A percentile compares a stretch with the other conserved stretches of the same genome.
These are phyloP conservation scores for Suhomyces kunorum DNA, from an alignment of 1,139 yeast genomes.

Conservation along the genomic window DNA sequence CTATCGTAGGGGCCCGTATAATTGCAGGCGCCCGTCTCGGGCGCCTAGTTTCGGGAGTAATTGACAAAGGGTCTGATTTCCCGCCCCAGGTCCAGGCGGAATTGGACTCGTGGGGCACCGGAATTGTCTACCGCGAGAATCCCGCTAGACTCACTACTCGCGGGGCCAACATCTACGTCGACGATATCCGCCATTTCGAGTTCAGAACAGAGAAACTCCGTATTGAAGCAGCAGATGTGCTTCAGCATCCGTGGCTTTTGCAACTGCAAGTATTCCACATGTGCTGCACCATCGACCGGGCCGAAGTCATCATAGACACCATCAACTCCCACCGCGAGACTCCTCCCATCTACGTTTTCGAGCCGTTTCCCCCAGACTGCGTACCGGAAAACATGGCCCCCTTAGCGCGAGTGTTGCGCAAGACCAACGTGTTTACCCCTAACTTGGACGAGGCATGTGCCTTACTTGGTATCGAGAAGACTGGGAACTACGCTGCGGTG, in stretches of 20 bases:
- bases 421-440: conserved; percentile 71
- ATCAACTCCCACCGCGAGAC: conserved; percentile 21
- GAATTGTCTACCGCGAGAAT: conserved; percentile 56
- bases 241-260: conserved; percentile 35
- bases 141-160: conserved; percentile 64
- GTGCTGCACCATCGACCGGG: conserved; percentile 71
- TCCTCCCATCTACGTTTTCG: conserved; percentile 63
- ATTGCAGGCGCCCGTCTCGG: conserved; percentile 41
- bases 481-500: conserved; percentile 31
- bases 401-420: conserved; percentile 43
- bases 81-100: conserved; percentile 51
- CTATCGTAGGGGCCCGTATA: conserved; percentile 73
- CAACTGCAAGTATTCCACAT: conserved; percentile 61
- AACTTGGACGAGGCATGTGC: conserved; percentile 80
- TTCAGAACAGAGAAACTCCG: conserved; percentile 61
- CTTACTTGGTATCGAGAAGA: conserved; percentile 40
- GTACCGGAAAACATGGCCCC: conserved; percentile 45
- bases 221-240: conserved; percentile 61
- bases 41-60: conserved; percentile 58
- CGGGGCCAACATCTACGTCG: conserved; percentile 73
- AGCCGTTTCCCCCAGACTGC: conserved; percentile 84
- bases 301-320: conserved; percentile 44
- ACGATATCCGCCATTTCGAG: conserved; percentile 54
- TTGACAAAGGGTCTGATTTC: conserved; percentile 81
- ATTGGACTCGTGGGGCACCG: conserved; percentile 63